Conservation (phyloP, 352 stramenopile genomes). For the Pythium rhizo-oryzae region DNA sequence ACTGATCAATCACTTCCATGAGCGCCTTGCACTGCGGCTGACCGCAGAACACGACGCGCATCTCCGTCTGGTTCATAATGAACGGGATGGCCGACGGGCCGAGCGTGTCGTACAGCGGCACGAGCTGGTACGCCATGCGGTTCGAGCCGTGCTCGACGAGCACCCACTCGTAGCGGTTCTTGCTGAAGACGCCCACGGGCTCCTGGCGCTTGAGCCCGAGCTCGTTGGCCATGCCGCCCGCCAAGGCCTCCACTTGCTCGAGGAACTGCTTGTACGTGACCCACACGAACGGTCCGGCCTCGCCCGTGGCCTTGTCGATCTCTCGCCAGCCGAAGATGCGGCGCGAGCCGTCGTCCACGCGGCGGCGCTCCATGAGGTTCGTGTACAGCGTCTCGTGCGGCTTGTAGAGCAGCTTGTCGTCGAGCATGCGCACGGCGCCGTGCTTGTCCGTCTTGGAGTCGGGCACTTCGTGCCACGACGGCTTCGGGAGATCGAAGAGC, state of each 20-base stretch:
- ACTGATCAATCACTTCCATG: conserved; percentile 49
- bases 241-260: conserved; percentile 43
- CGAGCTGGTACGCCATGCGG: conserved; percentile 69
- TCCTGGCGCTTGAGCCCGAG: conserved; percentile 44
- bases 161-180: conserved; percentile 75
- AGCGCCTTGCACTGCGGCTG: conserved; percentile 59
- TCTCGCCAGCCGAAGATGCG: conserved; percentile 61
- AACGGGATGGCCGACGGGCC: conserved; percentile 65
- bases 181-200: conserved; percentile 70
- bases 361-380: conserved; percentile 44
- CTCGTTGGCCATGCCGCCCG: conserved; percentile 41
- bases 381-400: conserved; percentile 54
- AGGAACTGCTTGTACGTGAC: conserved; percentile 64
- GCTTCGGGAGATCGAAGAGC: conserved; percentile 21
- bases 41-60: conserved; percentile 70
- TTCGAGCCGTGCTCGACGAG: conserved; percentile 64
- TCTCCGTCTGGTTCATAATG: conserved; percentile 80
- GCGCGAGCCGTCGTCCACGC: conserved; percentile 53
- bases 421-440: conserved; percentile 26
- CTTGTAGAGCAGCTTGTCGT: conserved; percentile 37
- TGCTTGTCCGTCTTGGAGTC: conserved; percentile 21
- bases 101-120: conserved; percentile 86
- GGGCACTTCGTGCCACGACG: conserved; percentile 27
- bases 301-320: conserved; percentile 38
- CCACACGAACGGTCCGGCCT: conserved; percentile 54